A percentile compares a stretch with the other conserved stretches of the same genome.
phyloP scores from a whole-genome alignment of 2,329 filamentous ascomycete genomes.

The Biscogniauxia sp. region DNA sequence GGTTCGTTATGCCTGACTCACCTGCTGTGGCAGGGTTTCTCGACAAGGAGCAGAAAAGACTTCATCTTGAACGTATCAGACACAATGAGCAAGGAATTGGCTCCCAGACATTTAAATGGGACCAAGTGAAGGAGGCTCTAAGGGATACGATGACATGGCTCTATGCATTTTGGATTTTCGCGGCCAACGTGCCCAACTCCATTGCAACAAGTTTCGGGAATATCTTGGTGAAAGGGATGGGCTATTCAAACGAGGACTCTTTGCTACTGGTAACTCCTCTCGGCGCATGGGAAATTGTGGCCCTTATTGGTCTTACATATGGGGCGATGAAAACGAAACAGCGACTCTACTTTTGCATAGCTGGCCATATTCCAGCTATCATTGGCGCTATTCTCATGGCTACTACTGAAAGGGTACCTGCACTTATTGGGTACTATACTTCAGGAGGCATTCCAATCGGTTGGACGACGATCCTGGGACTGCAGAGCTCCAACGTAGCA shows the following conservation, averaged over 20 bases:
- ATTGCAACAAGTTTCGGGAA: slow-evolving; percentile 38
- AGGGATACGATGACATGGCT: slow-evolving; percentile 36
- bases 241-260: slow-evolving; percentile 33
- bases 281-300: slow-evolving; percentile 38
- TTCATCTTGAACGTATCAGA: slow-evolving; percentile 33
- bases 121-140: slow-evolving; percentile 35
- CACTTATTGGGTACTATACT: slow-evolving; percentile 38
- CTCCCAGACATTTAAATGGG: slow-evolving; percentile 33
- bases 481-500: slow-evolving; percentile 36
- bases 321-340: slow-evolving; percentile 35
- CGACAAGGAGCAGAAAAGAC: slow-evolving; percentile 29
- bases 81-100: slow-evolving; percentile 37
- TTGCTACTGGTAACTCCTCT: slow-evolving; percentile 37
- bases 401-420: slow-evolving; percentile 35
- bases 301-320: slow-evolving; percentile 35
- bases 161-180: slow-evolving; percentile 35
- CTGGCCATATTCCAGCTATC: slow-evolving; percentile 35
- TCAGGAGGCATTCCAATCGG: slow-evolving; percentile 37
- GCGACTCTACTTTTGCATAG: slow-evolving; percentile 35
- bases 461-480: slow-evolving; percentile 37
- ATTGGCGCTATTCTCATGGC: slow-evolving; percentile 38
- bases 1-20: slow-evolving; percentile 36
- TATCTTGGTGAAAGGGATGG: slow-evolving; percentile 38
- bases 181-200: slow-evolving; percentile 37
- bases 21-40: slow-evolving; percentile 34